These are phyloP conservation scores for Trichoderma orchidacearum DNA, from an alignment of 495 filamentous ascomycete genomes.

Conservation along the genomic window DNA sequence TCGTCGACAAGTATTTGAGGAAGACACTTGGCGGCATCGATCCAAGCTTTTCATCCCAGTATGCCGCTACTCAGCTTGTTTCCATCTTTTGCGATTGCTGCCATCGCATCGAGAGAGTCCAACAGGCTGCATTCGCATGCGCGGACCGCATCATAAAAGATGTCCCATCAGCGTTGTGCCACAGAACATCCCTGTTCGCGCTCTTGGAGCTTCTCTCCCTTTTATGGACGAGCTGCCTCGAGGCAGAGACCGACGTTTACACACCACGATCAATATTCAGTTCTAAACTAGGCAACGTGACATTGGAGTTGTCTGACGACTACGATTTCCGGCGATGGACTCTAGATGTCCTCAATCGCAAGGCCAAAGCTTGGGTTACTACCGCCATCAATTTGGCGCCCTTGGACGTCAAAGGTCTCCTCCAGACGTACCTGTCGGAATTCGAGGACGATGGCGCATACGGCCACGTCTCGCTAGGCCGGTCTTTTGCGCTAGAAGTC, in stretches of 20 bases:
- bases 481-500: constrained; percentile 91
- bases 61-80: constrained; percentile 76
- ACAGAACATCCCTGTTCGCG: constrained; percentile 78
- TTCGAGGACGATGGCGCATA: constrained; percentile 78
- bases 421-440: constrained; percentile 91
- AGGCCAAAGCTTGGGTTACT: constrained; percentile 68
- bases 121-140: constrained; percentile 65
- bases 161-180: constrained; percentile 82
- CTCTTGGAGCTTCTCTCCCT: constrained; percentile 80
- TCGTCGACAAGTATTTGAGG: constrained; percentile 59
- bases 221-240: constrained; percentile 89
- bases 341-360: constrained; percentile 59
- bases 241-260: constrained; percentile 88
- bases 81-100: constrained; percentile 77
- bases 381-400: constrained; percentile 73
- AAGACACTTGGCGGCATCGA: constrained; percentile 55
- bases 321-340: constrained; percentile 67
- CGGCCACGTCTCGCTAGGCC: constrained; percentile 82
- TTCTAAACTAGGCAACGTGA: constrained; percentile 59
- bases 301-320: constrained; percentile 82
- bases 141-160: constrained; percentile 72
- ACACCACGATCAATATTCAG: constrained; percentile 68
- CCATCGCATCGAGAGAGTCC: constrained; percentile 79
- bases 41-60: constrained; percentile 67
- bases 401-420: constrained; percentile 83